A percentile compares a stretch with the other conserved stretches of the same genome.
Conservation (phyloP, 192 early-diverging fungal genomes). For the Oehlia diaphana region DNA sequence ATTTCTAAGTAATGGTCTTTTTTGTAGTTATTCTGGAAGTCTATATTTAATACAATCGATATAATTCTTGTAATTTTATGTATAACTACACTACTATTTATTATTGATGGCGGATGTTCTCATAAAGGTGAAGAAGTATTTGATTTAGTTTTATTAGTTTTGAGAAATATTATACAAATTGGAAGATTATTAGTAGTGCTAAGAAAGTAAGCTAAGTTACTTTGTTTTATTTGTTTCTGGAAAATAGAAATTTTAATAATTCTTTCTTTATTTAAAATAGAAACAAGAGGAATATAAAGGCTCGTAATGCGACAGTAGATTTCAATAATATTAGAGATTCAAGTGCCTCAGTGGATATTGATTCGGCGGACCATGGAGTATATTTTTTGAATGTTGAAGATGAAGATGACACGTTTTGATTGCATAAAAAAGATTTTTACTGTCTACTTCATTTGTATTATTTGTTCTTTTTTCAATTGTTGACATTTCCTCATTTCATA, state of each 20-base stretch:
- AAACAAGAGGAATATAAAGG: conserved; percentile 18
- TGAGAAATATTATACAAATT: conserved; percentile 71
- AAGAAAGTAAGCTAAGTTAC: conserved; percentile 47
- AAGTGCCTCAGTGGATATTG: conserved; percentile 21
- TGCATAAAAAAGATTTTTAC: not conserved
- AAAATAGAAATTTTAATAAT: not conserved
- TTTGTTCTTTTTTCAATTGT: not conserved
- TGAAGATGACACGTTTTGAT: not conserved
- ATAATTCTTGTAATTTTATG: conserved; percentile 69
- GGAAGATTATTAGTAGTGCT: conserved; percentile 68
- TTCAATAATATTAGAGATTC: conserved; percentile 20
- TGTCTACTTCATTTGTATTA: not conserved
- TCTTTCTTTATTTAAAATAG: not conserved
- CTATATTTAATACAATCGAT: conserved; percentile 75
- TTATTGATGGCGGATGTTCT: conserved; percentile 65
- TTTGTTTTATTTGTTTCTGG: not conserved
- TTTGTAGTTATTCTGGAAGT: conserved; percentile 56
- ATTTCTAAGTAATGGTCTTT: not conserved
- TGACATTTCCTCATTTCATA: too few relatives aligned
- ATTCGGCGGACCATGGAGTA: not conserved
- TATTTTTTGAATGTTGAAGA: not conserved
- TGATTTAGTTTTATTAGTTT: conserved; percentile 69
- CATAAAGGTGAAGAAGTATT: conserved; percentile 68
- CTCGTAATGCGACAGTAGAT: conserved; percentile 28
- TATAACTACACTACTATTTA: conserved; percentile 63